A percentile compares a stretch with the other conserved stretches of the same genome.
Conservation (phyloP, 2,329 filamentous ascomycete genomes). For the Botrytis porri region DNA sequence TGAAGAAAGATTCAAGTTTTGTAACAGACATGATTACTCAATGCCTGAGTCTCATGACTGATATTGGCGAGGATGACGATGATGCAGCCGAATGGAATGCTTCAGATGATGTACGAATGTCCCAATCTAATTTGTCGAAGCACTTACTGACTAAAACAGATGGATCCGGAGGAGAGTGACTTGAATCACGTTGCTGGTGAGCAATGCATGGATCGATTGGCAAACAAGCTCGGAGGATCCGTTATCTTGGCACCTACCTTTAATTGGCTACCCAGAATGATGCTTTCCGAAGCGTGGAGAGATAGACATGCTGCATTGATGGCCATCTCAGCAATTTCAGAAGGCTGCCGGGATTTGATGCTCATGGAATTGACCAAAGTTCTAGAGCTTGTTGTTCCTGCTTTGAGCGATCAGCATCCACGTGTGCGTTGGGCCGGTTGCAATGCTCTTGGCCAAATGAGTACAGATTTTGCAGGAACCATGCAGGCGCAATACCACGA, state of each 20-base stretch:
- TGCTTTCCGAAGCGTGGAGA: constrained; percentile 90
- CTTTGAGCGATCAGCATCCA: constrained; percentile 83
- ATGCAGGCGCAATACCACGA: constrained; percentile 97
- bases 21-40: constrained; percentile 97
- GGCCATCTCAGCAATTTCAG: constrained; percentile 98
- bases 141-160: constrained; percentile 47
- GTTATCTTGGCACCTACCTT: constrained; percentile 92
- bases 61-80: constrained; percentile 90
- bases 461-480: constrained; percentile 94
- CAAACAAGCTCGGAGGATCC: constrained; percentile 94
- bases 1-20: constrained; percentile 88
- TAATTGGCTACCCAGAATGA: constrained; percentile 96
- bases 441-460: constrained; percentile 99
- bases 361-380: constrained; percentile 91
- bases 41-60: constrained; percentile 96
- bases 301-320: constrained; percentile 96
- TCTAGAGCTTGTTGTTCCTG: constrained; percentile 88
- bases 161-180: constrained; percentile 94
- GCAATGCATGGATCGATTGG: constrained; percentile 95
- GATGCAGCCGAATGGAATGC: constrained; percentile 91
- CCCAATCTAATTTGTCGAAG: neutral
- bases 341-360: constrained; percentile 96
- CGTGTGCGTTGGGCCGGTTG: constrained; percentile 96
- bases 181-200: constrained; percentile 96
- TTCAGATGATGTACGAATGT: constrained; percentile 71